Base-by-base conservation (phyloP, 805 yeast species). In the Metschnikowia colocasiae region DNA sequence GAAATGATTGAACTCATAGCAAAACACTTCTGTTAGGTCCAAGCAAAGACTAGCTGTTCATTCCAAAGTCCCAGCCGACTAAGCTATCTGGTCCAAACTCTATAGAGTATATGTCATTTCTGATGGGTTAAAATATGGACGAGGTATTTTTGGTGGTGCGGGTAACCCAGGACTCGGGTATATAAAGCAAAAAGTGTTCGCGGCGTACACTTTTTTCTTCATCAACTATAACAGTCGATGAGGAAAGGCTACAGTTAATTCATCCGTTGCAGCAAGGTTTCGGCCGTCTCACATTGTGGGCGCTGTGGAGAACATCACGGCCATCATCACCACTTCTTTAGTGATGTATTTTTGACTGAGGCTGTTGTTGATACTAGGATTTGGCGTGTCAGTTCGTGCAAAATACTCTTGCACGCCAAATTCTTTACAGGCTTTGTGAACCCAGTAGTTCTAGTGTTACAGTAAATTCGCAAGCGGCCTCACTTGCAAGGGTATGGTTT, bases 201-300 rank as follows among this genome's bases (percentile, higher is more conserved):
- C 40, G 25, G n/a, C 12, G 8, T 20, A 12, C 18, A 26, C 46
- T 40, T 46, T 49, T 45, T 41, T 69, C 73, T 50, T 59, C 58
- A 74, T 74, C 81, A 77, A 76, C 81, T 77, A 76, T 73, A 67
- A 73, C 80, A 76, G 80, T 74, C 80, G 67, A 73, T 74, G 80
- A 78, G 64, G 80, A 74, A 57, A 66, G 75, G 68, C 69, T 67
- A 59, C 50, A 62, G 59, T 57, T 59, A 36, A 55, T 47, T 59
- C 65, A 62, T 63, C 76, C 72, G 69, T 63, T 65, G 56, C 66
- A 68, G 72, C 60, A 53, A 58, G 60, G 58, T 27, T 33, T 47
- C 40, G 54, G 48, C 49, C 55, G 51, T 32, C 57, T 52, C 50
- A 41, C 59, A 26, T 49, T 43, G 59, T 63, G 80, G 77, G 76